Percentiles rank a stretch among this genome's conserved stretches.
Evolutionary conservation across 345 rosid species (phyloP).

Genomic region (Hypericum perforatum): DNA sequence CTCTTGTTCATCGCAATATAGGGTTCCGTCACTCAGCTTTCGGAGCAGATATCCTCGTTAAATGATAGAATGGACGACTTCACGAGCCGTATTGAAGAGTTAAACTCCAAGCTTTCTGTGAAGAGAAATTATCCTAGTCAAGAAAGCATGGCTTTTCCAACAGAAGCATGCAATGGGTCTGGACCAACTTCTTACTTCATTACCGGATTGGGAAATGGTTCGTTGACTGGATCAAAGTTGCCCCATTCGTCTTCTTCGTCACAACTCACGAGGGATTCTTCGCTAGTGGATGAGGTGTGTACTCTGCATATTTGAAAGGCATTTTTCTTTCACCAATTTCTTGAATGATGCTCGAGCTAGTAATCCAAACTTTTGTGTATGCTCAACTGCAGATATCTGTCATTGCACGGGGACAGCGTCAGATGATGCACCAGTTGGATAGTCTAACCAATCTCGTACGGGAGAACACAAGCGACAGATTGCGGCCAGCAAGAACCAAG

Average conservation of each 20-base stretch:
- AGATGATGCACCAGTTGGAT: conserved; percentile 65
- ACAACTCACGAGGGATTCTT: conserved; percentile 67
- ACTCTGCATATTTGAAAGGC: neutral
- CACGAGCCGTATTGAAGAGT: conserved; percentile 60
- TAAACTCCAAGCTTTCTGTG: conserved; percentile 49
- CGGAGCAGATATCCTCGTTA: conserved; percentile 77
- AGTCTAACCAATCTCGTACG: conserved; percentile 48
- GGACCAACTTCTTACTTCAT: conserved; percentile 81
- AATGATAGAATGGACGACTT: conserved; percentile 93
- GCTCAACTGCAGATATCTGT: conserved; percentile 57
- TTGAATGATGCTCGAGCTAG: no score
- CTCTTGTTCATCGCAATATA: conserved; percentile 5
- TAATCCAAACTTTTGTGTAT: no score
- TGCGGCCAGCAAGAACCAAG: conserved; percentile 27
- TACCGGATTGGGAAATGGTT: conserved; percentile 68
- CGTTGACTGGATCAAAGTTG: conserved; percentile 57
- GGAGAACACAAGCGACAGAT: conserved; percentile 35
- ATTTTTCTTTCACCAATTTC: neutral
- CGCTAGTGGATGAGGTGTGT: conserved; percentile 76
- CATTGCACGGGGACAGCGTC: conserved; percentile 62
- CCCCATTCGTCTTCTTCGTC: conserved; percentile 67
- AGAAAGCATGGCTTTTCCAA: conserved; percentile 51
- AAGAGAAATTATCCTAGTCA: conserved; percentile 49
- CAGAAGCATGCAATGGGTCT: conserved; percentile 67
- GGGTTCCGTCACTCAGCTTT: conserved; percentile 78